Base-by-base conservation (phyloP, 495 filamentous ascomycete genomes). In the Aspergillus steynii region DNA sequence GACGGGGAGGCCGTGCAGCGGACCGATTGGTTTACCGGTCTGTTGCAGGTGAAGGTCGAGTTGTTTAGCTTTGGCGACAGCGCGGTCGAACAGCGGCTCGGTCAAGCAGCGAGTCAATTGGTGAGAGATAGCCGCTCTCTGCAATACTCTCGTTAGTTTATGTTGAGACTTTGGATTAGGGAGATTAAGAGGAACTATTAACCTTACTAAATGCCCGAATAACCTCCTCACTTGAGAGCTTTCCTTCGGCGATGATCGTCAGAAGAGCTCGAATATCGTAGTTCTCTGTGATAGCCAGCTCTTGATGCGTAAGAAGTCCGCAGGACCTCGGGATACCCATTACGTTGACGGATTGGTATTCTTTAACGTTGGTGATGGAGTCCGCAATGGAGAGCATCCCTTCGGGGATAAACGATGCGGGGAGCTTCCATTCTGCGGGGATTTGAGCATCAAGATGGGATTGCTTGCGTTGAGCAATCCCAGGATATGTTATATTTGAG, bases 1-100 rank as follows among this genome's bases (percentile, higher is more conserved):
- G 25, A 91, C 76, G 3, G 89, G 88, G 0, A 92, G 79, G 9
- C 88, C 88, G 64, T 91, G 88, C 0, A 92, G 74, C 0, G 86
- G 84, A 2, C 89, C 89, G 32, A 86, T 51, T 0, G 78, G 74
- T 29, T 71, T 75, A 8, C 81, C 79, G 27, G 80, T 82, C 37
- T 71, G 68, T 6, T 69, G 61, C 50, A 86, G 71, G 61, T 82
- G 79, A 26, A 72, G 72, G 64, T 91, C 89, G 14, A 90, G 80
- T 32, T 77, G 70, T 5, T 71, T 72, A n/a, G 88, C 88, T 14
- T 82, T 78, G 27, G 73, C 70, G 8, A 90, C 68, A 3, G 88
- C 89, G 10, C 78, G 68, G 29, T 82, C 77, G 62, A 90, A 90
- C 56, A 89, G 82, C 42, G 86, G 85, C 55, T 92, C 88, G 3